These are phyloP conservation scores for Aspergillus affinis DNA, from an alignment of 495 filamentous ascomycete species.

Conservation along the genomic window DNA sequence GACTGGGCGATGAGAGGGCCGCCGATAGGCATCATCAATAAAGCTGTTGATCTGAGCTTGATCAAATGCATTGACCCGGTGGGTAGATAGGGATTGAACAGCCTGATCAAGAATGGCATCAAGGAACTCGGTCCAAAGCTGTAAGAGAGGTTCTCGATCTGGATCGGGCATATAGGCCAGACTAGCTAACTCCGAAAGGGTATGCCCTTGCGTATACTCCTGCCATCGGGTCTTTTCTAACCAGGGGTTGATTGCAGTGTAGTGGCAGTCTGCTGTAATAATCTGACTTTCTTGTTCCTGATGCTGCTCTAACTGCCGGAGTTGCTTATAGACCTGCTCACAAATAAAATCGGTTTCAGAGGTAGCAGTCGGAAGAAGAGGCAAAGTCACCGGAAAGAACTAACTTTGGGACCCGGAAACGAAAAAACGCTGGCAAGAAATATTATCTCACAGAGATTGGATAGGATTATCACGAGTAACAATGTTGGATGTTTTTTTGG, in stretches of 20 bases:
- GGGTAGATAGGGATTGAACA: background rate
- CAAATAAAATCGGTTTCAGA: background rate
- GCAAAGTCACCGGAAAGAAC: background rate
- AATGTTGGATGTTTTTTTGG: background rate
- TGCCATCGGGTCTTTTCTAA: background rate
- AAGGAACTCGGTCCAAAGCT: background rate
- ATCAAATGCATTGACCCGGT: background rate
- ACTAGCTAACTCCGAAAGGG: background rate
- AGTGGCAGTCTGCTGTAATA: background rate
- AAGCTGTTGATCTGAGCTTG: conserved; percentile 1
- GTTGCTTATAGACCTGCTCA: background rate
- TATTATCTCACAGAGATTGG: background rate
- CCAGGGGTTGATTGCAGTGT: background rate
- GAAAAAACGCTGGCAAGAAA: background rate
- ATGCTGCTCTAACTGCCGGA: background rate
- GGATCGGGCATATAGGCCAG: background rate
- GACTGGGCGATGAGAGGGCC: background rate
- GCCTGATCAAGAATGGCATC: conserved; percentile 1
- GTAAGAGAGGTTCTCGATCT: background rate
- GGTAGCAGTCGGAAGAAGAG: background rate
- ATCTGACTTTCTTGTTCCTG: background rate
- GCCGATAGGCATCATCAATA: background rate
- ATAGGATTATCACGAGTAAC: background rate
- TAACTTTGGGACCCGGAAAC: background rate
- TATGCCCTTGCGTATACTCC: background rate